A percentile compares a stretch with the other conserved stretches of the same genome.
Conservation (phyloP, 169 alveolate genomes). For the Eimeria tenella region DNA sequence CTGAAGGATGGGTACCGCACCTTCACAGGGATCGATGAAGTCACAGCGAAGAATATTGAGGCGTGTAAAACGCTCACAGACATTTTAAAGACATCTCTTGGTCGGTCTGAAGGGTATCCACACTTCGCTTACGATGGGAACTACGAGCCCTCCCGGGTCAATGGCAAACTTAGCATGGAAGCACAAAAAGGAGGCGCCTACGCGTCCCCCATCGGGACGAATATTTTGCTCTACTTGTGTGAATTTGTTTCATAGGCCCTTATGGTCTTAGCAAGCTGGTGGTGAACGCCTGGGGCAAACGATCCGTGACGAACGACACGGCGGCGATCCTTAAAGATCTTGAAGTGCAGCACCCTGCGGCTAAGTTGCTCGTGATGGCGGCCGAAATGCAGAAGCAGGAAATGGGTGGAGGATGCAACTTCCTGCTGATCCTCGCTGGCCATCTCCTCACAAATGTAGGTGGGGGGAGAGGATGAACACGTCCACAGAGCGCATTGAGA, state of each 20-base stretch:
- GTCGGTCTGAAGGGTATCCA: no score
- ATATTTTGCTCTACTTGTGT: not conserved
- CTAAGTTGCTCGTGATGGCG: constrained; percentile 98
- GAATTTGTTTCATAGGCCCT: constrained; percentile 46
- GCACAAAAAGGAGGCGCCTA: no score
- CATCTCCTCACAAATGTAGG: constrained; percentile 97
- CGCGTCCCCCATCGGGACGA: not conserved
- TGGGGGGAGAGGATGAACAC: no score
- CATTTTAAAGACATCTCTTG: constrained; percentile 92
- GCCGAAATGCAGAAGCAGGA: constrained; percentile 95
- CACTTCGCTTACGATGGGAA: no score
- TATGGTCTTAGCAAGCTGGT: constrained; percentile 95
- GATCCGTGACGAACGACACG: constrained; percentile 94
- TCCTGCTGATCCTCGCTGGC: constrained; percentile 98
- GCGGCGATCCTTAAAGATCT: constrained; percentile 96
- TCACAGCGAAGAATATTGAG: constrained; percentile 93
- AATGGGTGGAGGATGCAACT: constrained; percentile 99
- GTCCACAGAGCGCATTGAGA: no score
- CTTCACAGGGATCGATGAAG: constrained; percentile 96
- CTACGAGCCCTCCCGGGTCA: no score
- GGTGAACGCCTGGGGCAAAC: constrained; percentile 95
- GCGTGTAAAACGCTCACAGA: constrained; percentile 94
- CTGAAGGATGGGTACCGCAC: constrained; percentile 90
- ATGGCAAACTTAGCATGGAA: no score
- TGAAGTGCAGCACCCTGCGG: constrained; percentile 99